These are phyloP conservation scores for Hymenoscyphus salicellus DNA, from an alignment of 2,329 filamentous ascomycete species.

Conservation along the genomic window DNA sequence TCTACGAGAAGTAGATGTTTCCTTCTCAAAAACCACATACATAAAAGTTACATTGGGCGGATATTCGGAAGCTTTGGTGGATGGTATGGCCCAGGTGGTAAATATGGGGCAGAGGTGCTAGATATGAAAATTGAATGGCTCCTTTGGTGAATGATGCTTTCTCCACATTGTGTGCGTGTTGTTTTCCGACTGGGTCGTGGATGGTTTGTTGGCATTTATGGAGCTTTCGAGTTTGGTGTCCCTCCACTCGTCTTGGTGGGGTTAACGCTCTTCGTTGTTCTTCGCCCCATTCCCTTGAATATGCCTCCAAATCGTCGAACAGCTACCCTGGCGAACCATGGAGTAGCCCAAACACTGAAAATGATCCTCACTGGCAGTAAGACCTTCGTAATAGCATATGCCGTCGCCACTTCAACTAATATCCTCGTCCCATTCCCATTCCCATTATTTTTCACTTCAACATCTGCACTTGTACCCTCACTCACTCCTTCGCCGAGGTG, in stretches of 20 bases:
- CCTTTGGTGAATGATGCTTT: neutral
- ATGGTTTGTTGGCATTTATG: neutral
- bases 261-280: neutral
- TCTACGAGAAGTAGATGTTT: constrained; percentile 79
- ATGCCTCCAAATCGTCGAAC: constrained; percentile 44
- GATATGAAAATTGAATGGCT: constrained; percentile 8
- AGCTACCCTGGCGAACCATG: constrained; percentile 78
- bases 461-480: constrained; percentile 34
- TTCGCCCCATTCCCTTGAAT: constrained; percentile 12
- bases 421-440: constrained; percentile 42
- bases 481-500: constrained; percentile 24
- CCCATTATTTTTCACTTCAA: constrained; percentile 28
- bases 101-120: constrained; percentile 6
- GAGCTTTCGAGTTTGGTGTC: neutral
- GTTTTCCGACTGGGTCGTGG: neutral
- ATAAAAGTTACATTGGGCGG: constrained; percentile 1
- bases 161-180: constrained; percentile 2
- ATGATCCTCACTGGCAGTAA: constrained; percentile 74
- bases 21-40: constrained; percentile 16
- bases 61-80: constrained; percentile 1
- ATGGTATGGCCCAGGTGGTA: constrained; percentile 2
- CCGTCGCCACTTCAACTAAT: constrained; percentile 69
- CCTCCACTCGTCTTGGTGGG: constrained; percentile 8
- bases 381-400: constrained; percentile 86
- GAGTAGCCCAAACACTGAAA: constrained; percentile 81